Percentiles rank a stretch among this genome's conserved stretches.
Evolutionary conservation across 257 asterid genomes (phyloP).

Genomic region (Anisodus tanguticus): DNA sequence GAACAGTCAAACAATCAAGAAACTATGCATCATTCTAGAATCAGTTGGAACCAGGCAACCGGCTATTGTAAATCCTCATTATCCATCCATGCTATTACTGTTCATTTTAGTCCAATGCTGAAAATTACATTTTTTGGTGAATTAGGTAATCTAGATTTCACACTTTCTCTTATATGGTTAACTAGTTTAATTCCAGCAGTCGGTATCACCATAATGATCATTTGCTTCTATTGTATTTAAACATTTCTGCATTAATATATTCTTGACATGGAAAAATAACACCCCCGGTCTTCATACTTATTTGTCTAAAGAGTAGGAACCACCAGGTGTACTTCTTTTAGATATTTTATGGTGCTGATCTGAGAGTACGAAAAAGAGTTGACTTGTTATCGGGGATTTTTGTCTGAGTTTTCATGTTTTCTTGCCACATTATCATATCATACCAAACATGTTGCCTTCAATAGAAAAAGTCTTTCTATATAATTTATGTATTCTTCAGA

Average conservation of each 20-base stretch:
- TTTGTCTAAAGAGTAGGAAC: neutral
- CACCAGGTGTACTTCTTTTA: neutral
- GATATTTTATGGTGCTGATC: conserved; percentile 11
- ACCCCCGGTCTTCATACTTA: neutral
- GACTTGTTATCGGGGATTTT: neutral
- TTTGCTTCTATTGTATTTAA: neutral
- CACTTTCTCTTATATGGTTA: neutral
- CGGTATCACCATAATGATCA: neutral
- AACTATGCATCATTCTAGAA: neutral
- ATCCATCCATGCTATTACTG: neutral
- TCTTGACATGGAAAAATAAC: neutral
- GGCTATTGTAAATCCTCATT: neutral
- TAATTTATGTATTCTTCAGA: neutral
- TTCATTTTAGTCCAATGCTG: neutral
- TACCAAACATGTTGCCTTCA: neutral
- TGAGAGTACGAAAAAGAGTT: neutral
- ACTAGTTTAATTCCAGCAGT: neutral
- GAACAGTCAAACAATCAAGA: conserved; percentile 11
- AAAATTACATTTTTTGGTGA: neutral
- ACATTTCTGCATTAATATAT: neutral
- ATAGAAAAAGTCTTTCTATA: neutral
- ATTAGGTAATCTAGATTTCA: neutral
- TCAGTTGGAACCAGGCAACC: neutral
- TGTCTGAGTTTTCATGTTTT: neutral
- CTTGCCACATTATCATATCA: conserved; percentile 10